Evolutionary conservation across 163 green algal genomes (phyloP).

Genomic region (Botryococcus braunii): DNA sequence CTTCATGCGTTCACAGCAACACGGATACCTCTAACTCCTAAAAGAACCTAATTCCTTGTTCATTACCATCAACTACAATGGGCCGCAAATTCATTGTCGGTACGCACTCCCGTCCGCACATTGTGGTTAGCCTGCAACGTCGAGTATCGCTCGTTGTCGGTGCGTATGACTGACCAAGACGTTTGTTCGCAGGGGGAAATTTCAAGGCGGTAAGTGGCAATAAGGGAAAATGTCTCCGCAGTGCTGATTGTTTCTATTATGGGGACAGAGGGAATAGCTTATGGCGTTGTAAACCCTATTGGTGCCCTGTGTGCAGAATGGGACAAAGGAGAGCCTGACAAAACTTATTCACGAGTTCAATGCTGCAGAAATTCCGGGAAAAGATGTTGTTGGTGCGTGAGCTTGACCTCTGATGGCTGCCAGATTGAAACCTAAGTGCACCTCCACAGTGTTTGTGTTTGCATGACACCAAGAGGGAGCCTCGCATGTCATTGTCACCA

Average conservation of each 20-base stretch:
- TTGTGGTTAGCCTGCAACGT: too few relatives aligned
- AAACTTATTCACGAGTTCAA: conserved; percentile 38
- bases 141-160: too few relatives aligned
- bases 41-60: too few relatives aligned
- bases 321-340: conserved; percentile 30
- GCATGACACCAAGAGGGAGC: background rate
- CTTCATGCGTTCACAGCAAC: too few relatives aligned
- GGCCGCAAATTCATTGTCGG: too few relatives aligned
- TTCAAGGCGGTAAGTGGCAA: background rate
- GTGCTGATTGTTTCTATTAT: background rate
- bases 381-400: conserved; percentile 25
- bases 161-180: too few relatives aligned
- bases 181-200: background rate
- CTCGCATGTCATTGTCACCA: background rate
- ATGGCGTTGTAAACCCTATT: too few relatives aligned
- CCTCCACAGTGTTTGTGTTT: background rate
- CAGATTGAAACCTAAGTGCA: background rate
- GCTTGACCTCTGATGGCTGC: background rate
- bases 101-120: too few relatives aligned
- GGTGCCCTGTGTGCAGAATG: too few relatives aligned
- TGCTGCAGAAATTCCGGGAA: conserved; percentile 27
- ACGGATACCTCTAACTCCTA: too few relatives aligned
- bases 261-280: too few relatives aligned
- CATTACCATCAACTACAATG: too few relatives aligned
- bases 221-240: background rate